Conservation (phyloP, 2,329 filamentous ascomycete species). For the Fusarium multiceps region DNA sequence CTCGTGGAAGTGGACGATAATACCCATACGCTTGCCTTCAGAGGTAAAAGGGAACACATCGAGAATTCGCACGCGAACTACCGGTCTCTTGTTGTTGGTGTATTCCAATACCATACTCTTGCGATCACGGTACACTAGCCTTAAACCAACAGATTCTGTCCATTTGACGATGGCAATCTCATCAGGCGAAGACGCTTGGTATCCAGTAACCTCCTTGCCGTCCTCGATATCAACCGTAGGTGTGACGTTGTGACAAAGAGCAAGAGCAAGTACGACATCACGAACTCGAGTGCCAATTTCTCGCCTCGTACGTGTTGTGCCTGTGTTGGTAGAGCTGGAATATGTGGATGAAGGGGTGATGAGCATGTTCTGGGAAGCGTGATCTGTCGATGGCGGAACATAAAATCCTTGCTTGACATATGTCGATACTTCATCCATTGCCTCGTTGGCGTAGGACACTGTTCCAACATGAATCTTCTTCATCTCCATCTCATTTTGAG, state of each 20-base stretch:
- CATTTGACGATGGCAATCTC: constrained; percentile 98
- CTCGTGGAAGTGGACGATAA: constrained; percentile 87
- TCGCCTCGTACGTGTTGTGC: constrained; percentile 83
- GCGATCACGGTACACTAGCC: constrained; percentile 85
- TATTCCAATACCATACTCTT: constrained; percentile 86
- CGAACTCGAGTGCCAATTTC: constrained; percentile 95
- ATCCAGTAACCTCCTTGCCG: constrained; percentile 81
- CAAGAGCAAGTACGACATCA: constrained; percentile 91
- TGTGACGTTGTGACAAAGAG: constrained; percentile 96
- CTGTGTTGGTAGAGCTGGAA: constrained; percentile 67
- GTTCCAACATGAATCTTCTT: constrained; percentile 99
- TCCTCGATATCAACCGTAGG: constrained; percentile 82
- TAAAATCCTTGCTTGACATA: constrained; percentile 89
- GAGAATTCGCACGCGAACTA: constrained; percentile 87
- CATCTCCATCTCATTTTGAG: constrained; percentile 98
- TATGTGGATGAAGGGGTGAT: constrained; percentile 82
- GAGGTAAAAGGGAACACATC: constrained; percentile 98
- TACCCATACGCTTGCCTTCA: constrained; percentile 97
- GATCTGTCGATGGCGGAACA: constrained; percentile 58
- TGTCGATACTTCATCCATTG: constrained; percentile 94
- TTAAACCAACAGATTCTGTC: constrained; percentile 91
- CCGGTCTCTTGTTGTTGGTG: constrained; percentile 75
- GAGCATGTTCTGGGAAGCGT: constrained; percentile 61
- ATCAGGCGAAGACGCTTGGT: constrained; percentile 96
- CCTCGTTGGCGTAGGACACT: constrained; percentile 97